Evolutionary conservation across 352 stramenopile genomes (phyloP).

Genomic region (Elongisporangium prolatum): DNA sequence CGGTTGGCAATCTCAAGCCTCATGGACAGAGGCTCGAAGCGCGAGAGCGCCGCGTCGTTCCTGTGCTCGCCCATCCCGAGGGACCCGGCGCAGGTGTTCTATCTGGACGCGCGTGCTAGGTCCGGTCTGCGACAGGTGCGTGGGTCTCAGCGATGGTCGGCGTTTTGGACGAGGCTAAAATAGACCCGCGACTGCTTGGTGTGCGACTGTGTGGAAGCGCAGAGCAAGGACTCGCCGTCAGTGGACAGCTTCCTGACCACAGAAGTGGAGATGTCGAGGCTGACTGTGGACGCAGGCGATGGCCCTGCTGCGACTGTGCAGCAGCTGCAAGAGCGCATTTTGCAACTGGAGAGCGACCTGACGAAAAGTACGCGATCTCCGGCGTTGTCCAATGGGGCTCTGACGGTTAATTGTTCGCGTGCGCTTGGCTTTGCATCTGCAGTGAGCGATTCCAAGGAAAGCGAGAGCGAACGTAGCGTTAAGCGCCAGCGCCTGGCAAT

Average conservation of each 20-base stretch:
- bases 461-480: constrained; percentile 18
- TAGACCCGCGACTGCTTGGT: not conserved
- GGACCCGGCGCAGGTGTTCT: constrained; percentile 56
- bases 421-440: not conserved
- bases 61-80: constrained; percentile 66
- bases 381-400: not conserved
- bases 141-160: not conserved
- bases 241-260: constrained; percentile 28
- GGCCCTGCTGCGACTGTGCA: constrained; percentile 12
- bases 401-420: constrained; percentile 6
- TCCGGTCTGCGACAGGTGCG: constrained; percentile 3
- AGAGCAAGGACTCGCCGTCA: constrained; percentile 1
- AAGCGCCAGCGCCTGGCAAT: constrained; percentile 57
- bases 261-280: constrained; percentile 22
- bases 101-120: constrained; percentile 18
- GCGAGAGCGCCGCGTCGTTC: constrained; percentile 30
- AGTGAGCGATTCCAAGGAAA: constrained; percentile 22
- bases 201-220: constrained; percentile 6
- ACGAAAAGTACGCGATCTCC: constrained; percentile 22
- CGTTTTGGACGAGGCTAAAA: not conserved
- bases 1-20: not conserved
- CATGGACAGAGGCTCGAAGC: not conserved
- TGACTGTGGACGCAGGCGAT: constrained; percentile 3
- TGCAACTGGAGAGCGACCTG: constrained; percentile 22
- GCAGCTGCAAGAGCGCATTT: constrained; percentile 30